Conservation (phyloP, 768 basidiomycete genomes). For the Fomitopsis serialis region DNA sequence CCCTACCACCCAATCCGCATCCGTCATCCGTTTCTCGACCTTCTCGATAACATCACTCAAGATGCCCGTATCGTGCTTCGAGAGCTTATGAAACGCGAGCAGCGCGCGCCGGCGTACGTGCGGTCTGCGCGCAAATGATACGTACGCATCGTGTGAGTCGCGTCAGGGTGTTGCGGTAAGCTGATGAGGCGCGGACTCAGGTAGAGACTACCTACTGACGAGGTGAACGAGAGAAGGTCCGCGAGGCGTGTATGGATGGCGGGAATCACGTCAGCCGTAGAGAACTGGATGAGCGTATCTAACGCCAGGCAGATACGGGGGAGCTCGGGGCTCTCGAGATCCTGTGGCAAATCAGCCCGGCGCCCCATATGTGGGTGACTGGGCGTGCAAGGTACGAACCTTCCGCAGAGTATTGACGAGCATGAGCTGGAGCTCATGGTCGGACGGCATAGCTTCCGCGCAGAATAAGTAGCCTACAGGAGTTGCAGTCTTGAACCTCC, state of each 20-base stretch:
- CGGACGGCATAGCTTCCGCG: constrained; percentile 58
- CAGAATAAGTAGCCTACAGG: constrained; percentile 74
- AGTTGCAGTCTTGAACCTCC: neutral
- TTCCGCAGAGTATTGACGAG: constrained; percentile 83
- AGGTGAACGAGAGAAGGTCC: constrained; percentile 63
- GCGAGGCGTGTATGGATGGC: constrained; percentile 65
- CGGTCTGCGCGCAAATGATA: constrained; percentile 30
- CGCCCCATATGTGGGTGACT: neutral
- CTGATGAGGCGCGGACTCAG: neutral
- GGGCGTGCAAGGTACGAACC: constrained; percentile 30
- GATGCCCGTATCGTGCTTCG: constrained; percentile 39
- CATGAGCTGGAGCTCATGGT: constrained; percentile 75
- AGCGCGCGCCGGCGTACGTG: constrained; percentile 60
- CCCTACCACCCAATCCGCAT: constrained; percentile 39
- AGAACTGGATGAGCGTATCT: constrained; percentile 56
- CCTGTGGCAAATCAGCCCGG: constrained; percentile 36
- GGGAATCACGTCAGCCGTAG: constrained; percentile 66
- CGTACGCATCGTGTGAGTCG: neutral
- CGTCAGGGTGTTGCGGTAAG: neutral
- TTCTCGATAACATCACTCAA: constrained; percentile 36
- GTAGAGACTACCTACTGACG: constrained; percentile 54
- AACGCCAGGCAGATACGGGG: constrained; percentile 67
- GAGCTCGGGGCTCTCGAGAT: constrained; percentile 55
- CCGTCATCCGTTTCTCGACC: constrained; percentile 36
- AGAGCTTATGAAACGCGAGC: constrained; percentile 50